Conservation (phyloP, 1,139 yeast genomes). For the Pichia sp. region DNA sequence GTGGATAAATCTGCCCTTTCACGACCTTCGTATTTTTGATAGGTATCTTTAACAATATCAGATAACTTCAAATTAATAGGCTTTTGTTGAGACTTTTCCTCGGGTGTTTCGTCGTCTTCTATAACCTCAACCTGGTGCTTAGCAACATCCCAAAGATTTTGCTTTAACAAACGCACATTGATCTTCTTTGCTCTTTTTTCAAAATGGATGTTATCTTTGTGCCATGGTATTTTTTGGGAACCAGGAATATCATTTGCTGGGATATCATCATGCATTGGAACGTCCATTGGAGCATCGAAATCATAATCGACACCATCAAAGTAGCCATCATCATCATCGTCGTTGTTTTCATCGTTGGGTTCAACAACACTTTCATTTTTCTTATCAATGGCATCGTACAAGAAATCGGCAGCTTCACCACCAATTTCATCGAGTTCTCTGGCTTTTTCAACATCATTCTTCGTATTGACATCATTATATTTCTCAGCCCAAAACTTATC, state of each 20-base stretch:
- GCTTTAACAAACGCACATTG: conserved; percentile 51
- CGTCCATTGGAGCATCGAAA: conserved; percentile 21
- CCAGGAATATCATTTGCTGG: too few relatives aligned
- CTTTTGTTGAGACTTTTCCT: not conserved
- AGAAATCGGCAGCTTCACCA: conserved; percentile 30
- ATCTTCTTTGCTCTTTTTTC: conserved; percentile 57
- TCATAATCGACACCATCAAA: conserved; percentile 29
- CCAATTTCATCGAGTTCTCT: conserved; percentile 4
- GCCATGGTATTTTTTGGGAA: too few relatives aligned
- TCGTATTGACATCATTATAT: conserved; percentile 42
- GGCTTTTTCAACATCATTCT: not conserved
- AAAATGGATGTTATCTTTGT: conserved; percentile 39
- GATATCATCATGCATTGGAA: too few relatives aligned
- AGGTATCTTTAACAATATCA: conserved; percentile 39
- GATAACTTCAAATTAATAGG: not conserved
- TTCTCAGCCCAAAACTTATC: conserved; percentile 76
- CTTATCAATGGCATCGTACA: conserved; percentile 25
- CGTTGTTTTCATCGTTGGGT: too few relatives aligned
- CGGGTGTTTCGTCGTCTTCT: not conserved
- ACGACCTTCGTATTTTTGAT: conserved; percentile 42
- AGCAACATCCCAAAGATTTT: conserved; percentile 49
- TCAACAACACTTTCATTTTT: conserved; percentile 27
- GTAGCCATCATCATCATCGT: conserved; percentile 13
- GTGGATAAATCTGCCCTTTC: conserved; percentile 48
- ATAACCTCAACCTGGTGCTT: conserved; percentile 19